Base-by-base conservation (phyloP, 306 rosid genomes). In the Fragaria iinumae region DNA sequence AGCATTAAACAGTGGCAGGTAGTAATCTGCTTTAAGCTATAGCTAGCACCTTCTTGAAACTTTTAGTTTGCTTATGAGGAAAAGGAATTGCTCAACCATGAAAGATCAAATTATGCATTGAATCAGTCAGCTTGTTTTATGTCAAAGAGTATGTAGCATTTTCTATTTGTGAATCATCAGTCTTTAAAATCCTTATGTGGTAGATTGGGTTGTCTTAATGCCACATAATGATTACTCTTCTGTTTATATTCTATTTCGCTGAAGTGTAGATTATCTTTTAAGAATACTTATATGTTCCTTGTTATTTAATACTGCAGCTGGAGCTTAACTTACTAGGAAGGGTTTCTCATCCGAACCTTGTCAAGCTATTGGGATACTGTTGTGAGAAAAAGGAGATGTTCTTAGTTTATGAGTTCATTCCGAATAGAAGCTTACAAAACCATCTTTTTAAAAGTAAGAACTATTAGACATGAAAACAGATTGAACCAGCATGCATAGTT, bases 1-100 rank as follows among this genome's bases (percentile, higher is more conserved):
- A 6, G 96, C 0, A 76, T 91, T 77, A 88, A 80, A 66, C 95
- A 94, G 60, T 94, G 98, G 98, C 90, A 88, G 93, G 98, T 90
- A 38, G 1, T 32, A 17, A 0, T 50, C 6, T 49, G 55, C 55
- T 55, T 55, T 55, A n/a, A 55, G 21, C 27, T n/a, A 0, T 20
- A 55, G 20, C 41, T 32, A 63, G 62, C 62, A n/a, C 62, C 21
- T 21, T 55, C n/a, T n/a, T n/a, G 13, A n/a, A 6, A 9, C 11
- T n/a, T 56, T 55, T 55, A 55, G 25, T 8, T n/a, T 27, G 27
- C 62, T n/a, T 55, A 55, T 55, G 62, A n/a, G 14, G 63, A 56
- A 56, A 56, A 2, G 63, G 13, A n/a, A 5, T 18, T 6, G 12
- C 21, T 56, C 13, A n/a, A 55, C 27, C 29, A 23, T 57, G 32